Evolutionary conservation across 169 alveolate species (phyloP), one percentile per base, ranked within the genome.

Genomic region (Eimeria nieschulzi): DNA sequence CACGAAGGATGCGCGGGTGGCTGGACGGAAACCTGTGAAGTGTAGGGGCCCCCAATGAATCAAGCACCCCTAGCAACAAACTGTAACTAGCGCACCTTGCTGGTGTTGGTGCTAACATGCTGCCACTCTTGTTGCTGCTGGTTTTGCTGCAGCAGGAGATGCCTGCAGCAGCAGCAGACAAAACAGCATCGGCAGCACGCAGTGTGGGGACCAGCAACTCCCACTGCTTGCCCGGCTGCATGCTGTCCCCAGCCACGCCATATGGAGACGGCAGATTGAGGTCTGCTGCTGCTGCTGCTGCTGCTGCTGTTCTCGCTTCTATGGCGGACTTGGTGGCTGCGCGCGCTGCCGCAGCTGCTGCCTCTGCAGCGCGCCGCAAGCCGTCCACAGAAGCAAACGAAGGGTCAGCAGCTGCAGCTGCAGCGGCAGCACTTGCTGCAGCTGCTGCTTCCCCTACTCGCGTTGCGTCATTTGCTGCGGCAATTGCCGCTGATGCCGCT

Each of bases 201-300:
- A 59, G 13, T 23, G 33, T 5, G 17, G 79, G 90, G n/a, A 19
- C 66, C 90, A 82, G 61, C 90, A 63, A 15, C 26, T 33, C 72
- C 90, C 79, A 59, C 63, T 82, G 76, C 79, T 82, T 15, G 64
- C 8, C 9, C 13, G 39, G 79, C 79, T 46, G 90, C 90, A 63
- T 33, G 15, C 90, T 51, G 66, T 59, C 78, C 59, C 68, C 79
- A 23, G 73, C n/a, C 59, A 54, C 73, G 19, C 87, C 23, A 25
- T 79, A 79, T 25, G 87, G 87, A 21, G 87, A 55, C 9, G 73
- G 87, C 56, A 79, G 9, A 70, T 19, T 21, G 73, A 79, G 87
- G 72, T 79, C 87, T 79, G 87, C 87, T 79, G 87, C 87, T 79
- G 87, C 87, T 55, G 87, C 87, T 39, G 76, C 90, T 39, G 79